Conservation (phyloP, 768 basidiomycete species). For the Porpolomopsis calyptriformis region DNA sequence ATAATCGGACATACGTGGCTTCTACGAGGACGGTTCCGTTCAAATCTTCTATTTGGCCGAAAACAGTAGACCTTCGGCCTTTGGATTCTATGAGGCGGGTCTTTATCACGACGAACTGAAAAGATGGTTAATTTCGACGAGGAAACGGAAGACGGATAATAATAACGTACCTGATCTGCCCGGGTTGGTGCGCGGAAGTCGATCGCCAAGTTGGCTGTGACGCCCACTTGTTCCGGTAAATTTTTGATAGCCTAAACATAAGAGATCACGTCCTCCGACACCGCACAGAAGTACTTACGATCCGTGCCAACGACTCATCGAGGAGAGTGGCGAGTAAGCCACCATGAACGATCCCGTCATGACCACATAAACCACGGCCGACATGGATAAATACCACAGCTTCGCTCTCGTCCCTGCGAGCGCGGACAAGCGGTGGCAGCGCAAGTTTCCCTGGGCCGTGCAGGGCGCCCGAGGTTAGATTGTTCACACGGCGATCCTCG, state of each 20-base stretch:
- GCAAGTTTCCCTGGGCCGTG: slow-evolving; percentile 82
- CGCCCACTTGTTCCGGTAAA: slow-evolving; percentile 81
- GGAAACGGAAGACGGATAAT: not conserved
- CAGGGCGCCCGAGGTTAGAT: slow-evolving; percentile 75
- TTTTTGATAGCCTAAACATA: slow-evolving; percentile 63
- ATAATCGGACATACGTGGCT: slow-evolving; percentile 48
- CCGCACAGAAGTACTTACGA: slow-evolving; percentile 31
- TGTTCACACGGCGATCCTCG: slow-evolving; percentile 68
- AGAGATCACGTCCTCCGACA: not conserved
- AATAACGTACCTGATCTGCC: slow-evolving; percentile 63
- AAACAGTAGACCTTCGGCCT: slow-evolving; percentile 70
- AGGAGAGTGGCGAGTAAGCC: slow-evolving; percentile 83
- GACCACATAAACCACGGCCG: slow-evolving; percentile 79
- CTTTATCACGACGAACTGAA: slow-evolving; percentile 78
- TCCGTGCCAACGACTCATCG: slow-evolving; percentile 76
- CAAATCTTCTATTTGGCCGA: slow-evolving; percentile 64
- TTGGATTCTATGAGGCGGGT: slow-evolving; percentile 54
- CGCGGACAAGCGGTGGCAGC: slow-evolving; percentile 65
- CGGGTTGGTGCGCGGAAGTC: slow-evolving; percentile 81
- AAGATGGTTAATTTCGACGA: not conserved
- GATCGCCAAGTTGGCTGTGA: slow-evolving; percentile 77
- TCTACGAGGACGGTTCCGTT: slow-evolving; percentile 78
- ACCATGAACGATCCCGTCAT: slow-evolving; percentile 92
- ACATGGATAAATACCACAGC: slow-evolving; percentile 65
- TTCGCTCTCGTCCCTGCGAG: slow-evolving; percentile 66